Percentiles rank a stretch among this genome's conserved stretches.
Evolutionary conservation across 1,284 basidiomycete genomes (phyloP).

Genomic region (Lignosus rhinocerotis): DNA sequence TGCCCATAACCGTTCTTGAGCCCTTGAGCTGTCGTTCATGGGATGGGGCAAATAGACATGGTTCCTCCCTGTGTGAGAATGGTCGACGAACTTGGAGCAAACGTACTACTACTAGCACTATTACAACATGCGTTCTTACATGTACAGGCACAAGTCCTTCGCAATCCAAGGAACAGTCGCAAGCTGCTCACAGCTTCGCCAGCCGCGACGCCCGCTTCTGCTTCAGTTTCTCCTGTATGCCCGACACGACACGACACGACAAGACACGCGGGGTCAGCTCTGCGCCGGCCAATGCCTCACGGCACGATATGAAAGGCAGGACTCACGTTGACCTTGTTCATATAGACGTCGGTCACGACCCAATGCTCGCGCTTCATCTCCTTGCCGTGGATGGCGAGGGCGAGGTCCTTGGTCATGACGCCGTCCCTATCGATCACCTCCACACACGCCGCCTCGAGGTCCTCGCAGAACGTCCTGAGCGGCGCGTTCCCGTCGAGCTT

Average conservation of each 20-base stretch:
- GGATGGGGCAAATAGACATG: too few relatives aligned
- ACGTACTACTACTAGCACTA: too few relatives aligned
- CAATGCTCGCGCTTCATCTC: slow-evolving; percentile 89
- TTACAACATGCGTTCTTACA: too few relatives aligned
- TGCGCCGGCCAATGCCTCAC: too few relatives aligned
- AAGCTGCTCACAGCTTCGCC: background rate
- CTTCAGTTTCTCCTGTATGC: slow-evolving; percentile 53
- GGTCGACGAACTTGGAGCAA: too few relatives aligned
- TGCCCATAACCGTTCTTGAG: too few relatives aligned
- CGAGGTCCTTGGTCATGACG: slow-evolving; percentile 97
- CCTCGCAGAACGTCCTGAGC: slow-evolving; percentile 76
- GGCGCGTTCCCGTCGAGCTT: slow-evolving; percentile 87
- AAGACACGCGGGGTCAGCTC: too few relatives aligned
- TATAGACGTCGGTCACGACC: slow-evolving; percentile 89
- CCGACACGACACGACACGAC: background rate
- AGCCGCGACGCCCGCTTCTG: slow-evolving; percentile 43
- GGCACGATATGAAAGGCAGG: background rate
- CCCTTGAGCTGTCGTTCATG: too few relatives aligned
- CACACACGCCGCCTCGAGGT: slow-evolving; percentile 87
- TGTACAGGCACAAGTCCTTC: too few relatives aligned
- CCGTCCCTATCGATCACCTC: slow-evolving; percentile 91
- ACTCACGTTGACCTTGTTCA: slow-evolving; percentile 85
- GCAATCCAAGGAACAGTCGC: background rate
- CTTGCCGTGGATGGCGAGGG: slow-evolving; percentile 93
- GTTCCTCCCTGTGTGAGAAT: too few relatives aligned